A percentile compares a stretch with the other conserved stretches of the same genome.
These are phyloP conservation scores for Camelina neglecta DNA, from an alignment of 345 rosid species.

Conservation along the genomic window DNA sequence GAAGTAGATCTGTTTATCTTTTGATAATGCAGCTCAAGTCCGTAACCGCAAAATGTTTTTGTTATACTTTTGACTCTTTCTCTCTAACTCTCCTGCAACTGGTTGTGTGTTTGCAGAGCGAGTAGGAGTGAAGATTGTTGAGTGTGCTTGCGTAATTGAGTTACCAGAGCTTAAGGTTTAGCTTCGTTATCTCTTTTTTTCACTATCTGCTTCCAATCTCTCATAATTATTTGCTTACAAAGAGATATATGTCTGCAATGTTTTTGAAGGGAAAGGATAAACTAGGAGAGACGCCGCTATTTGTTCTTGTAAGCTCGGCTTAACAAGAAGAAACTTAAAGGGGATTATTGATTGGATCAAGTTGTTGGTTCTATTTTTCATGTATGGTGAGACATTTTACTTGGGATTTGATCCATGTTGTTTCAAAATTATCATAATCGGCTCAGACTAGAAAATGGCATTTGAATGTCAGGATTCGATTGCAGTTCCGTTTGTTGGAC, in stretches of 20 bases:
- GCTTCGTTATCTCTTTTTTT: neutral
- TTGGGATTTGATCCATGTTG: slow-evolving; percentile 34
- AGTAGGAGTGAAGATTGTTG: slow-evolving; percentile 83
- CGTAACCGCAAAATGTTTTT: neutral
- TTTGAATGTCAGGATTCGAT: slow-evolving; percentile 27
- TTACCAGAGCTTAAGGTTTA: slow-evolving; percentile 79
- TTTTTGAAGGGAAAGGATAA: slow-evolving; percentile 74
- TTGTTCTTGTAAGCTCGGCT: slow-evolving; percentile 68
- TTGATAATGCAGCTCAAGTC: slow-evolving; percentile 2
- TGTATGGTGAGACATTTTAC: slow-evolving; percentile 30
- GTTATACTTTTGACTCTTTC: neutral
- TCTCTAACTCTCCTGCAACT: neutral
- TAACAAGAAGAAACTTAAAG: slow-evolving; percentile 23
- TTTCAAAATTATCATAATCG: slow-evolving; percentile 34
- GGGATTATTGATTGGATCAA: slow-evolving; percentile 3
- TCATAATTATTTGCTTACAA: neutral
- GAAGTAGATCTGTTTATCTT: neutral
- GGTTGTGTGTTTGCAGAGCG: slow-evolving; percentile 66
- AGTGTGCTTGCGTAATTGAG: slow-evolving; percentile 97
- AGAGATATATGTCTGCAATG: slow-evolving; percentile 17
- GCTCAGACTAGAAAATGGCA: slow-evolving; percentile 20
- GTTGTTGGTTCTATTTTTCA: slow-evolving; percentile 12
- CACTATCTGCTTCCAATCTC: neutral
- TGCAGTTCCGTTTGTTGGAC: slow-evolving; percentile 6
- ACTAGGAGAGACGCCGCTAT: slow-evolving; percentile 75